phyloP scores from a whole-genome alignment of 805 yeast species.

The Dipodascopsis tothii region DNA sequence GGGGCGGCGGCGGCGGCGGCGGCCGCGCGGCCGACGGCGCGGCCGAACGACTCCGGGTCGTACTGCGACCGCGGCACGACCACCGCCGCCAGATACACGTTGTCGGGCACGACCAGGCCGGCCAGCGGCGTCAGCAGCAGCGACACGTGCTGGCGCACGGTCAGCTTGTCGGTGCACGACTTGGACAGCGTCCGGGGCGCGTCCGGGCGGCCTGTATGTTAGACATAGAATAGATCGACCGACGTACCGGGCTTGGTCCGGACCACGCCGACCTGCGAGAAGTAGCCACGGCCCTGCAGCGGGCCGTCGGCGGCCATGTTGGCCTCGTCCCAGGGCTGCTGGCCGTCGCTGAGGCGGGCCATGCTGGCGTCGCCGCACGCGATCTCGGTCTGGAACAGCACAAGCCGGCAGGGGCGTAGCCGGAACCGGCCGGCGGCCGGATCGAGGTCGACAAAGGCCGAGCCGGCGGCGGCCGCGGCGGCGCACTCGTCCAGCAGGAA shows the following conservation, averaged over 20 bases:
- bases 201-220: slow-evolving; percentile 52
- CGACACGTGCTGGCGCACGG: slow-evolving; percentile 47
- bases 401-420: slow-evolving; percentile 40
- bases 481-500: slow-evolving; percentile 45
- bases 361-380: slow-evolving; percentile 92
- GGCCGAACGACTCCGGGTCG: slow-evolving; percentile 23
- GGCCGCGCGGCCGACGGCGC: slow-evolving; percentile 28
- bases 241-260: slow-evolving; percentile 73
- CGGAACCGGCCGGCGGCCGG: slow-evolving; percentile 27
- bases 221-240: not conserved
- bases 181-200: slow-evolving; percentile 66
- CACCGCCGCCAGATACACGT: slow-evolving; percentile 26
- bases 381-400: slow-evolving; percentile 60
- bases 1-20: not conserved
- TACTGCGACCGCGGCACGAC: slow-evolving; percentile 26
- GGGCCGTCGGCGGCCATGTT: slow-evolving; percentile 12
- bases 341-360: slow-evolving; percentile 34
- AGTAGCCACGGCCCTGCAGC: slow-evolving; percentile 59
- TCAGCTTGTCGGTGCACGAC: slow-evolving; percentile 82
- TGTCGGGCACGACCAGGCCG: slow-evolving; percentile 21
- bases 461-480: slow-evolving; percentile 7
- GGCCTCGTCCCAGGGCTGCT: slow-evolving; percentile 6
- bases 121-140: slow-evolving; percentile 29
- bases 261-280: slow-evolving; percentile 51
- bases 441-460: not conserved